Evolutionary conservation across 2,329 filamentous ascomycete genomes (phyloP).

Genomic region (Colletotrichum eremochloae): DNA sequence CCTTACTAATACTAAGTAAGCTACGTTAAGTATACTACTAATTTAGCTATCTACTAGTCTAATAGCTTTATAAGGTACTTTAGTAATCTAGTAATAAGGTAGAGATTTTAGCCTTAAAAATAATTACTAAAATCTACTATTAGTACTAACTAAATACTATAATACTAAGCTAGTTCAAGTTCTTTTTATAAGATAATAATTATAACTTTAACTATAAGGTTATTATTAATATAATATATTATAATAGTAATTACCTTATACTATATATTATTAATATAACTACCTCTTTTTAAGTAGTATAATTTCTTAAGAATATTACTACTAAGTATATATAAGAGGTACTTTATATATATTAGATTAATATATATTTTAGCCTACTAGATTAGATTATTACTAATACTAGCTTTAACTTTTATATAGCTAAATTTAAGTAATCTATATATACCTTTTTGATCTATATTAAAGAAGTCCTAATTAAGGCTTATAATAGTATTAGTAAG

Average conservation of each 20-base stretch:
- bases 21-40: not conserved
- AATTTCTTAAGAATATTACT: not conserved
- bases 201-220: not conserved
- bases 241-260: not conserved
- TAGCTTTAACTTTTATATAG: too few relatives aligned
- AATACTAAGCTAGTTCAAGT: not conserved
- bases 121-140: not conserved
- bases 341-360: not conserved
- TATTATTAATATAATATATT: not conserved
- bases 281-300: not conserved
- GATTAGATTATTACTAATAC: not conserved
- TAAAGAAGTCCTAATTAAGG: too few relatives aligned
- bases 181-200: slow-evolving; percentile 43
- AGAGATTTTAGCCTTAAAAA: not conserved
- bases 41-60: not conserved
- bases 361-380: not conserved
- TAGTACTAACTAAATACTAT: not conserved
- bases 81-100: not conserved
- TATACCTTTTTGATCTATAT: too few relatives aligned
- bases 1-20: not conserved
- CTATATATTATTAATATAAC: not conserved
- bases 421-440: too few relatives aligned
- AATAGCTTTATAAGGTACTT: not conserved
- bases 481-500: not conserved
- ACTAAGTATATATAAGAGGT: not conserved